A percentile compares a stretch with the other conserved stretches of the same genome.
Conservation (phyloP, 148 eudicot species). For the Hydrangea macrophylla region DNA sequence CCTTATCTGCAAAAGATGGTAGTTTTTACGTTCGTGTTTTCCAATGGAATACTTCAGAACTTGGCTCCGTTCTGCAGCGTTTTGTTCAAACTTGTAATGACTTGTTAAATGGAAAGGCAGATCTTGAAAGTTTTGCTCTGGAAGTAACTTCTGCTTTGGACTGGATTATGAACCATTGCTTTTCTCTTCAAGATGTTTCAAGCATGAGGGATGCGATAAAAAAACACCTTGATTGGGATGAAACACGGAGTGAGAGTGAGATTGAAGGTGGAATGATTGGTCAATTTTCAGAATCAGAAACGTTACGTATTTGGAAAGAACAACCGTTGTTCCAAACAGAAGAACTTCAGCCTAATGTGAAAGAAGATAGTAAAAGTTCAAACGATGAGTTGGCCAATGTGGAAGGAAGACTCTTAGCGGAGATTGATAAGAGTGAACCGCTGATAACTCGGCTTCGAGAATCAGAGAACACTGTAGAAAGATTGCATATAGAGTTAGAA, state of each 20-base stretch:
- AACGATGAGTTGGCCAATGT: slow-evolving; percentile 20
- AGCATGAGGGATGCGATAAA: slow-evolving; percentile 60
- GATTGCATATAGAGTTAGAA: slow-evolving; percentile 40
- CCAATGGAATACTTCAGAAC: slow-evolving; percentile 81
- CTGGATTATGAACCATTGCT: slow-evolving; percentile 76
- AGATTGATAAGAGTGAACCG: slow-evolving; percentile 25
- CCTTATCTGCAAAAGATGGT: slow-evolving; percentile 13
- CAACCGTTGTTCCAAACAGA: slow-evolving; percentile 10
- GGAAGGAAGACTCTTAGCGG: slow-evolving; percentile 34
- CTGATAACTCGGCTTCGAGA: slow-evolving; percentile 33
- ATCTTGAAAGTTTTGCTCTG: slow-evolving; percentile 46
- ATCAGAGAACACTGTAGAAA: slow-evolving; percentile 29
- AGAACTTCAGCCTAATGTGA: slow-evolving; percentile 16
- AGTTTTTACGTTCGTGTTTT: slow-evolving; percentile 46
- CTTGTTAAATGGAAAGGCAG: slow-evolving; percentile 45
- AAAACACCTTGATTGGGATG: slow-evolving; percentile 64
- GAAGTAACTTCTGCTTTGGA: slow-evolving; percentile 51
- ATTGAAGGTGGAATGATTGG: slow-evolving; percentile 27
- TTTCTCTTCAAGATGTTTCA: slow-evolving; percentile 75
- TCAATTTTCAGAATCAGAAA: slow-evolving; percentile 32
- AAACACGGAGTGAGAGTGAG: slow-evolving; percentile 53
- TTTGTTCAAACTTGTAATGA: slow-evolving; percentile 53
- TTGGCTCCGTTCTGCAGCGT: slow-evolving; percentile 37
- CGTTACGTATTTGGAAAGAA: slow-evolving; percentile 23
- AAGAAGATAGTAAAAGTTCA: slow-evolving; percentile 23